Evolutionary conservation across 495 filamentous ascomycete genomes (phyloP).

Genomic region (Tuber indicum): DNA sequence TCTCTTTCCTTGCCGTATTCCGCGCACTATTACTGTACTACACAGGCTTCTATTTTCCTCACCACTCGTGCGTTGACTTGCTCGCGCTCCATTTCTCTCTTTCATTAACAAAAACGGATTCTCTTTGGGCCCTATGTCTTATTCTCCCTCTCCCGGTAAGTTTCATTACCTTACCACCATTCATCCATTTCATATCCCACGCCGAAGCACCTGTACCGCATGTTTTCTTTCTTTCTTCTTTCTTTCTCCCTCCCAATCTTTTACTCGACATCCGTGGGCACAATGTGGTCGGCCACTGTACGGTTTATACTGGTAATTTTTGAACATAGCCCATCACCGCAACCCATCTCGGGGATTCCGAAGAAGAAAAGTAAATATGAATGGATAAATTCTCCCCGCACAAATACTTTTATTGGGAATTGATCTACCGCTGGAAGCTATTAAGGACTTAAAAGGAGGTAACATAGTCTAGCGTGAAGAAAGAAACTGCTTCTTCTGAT

Average conservation of each 20-base stretch:
- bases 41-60: not conserved
- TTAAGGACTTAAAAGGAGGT: too few species aligned
- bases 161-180: not conserved
- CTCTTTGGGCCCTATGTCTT: not conserved
- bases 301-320: not conserved
- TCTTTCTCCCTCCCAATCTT: too few species aligned
- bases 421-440: too few species aligned
- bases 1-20: not conserved
- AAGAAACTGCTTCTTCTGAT: too few species aligned
- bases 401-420: too few species aligned
- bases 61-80: not conserved
- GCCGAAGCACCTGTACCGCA: not conserved
- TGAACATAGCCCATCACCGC: not conserved
- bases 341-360: not conserved
- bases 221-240: not conserved
- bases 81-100: not conserved
- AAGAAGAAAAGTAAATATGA: not conserved
- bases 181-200: too few species aligned
- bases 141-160: not conserved
- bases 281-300: not conserved
- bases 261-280: not conserved
- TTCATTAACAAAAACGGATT: not conserved
- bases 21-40: not conserved
- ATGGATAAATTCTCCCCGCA: not conserved
- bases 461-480: too few species aligned